Percentiles rank a stretch among this genome's conserved stretches.
phyloP scores from a whole-genome alignment of 495 filamentous ascomycete species.

The Penicillium mononematosum region DNA sequence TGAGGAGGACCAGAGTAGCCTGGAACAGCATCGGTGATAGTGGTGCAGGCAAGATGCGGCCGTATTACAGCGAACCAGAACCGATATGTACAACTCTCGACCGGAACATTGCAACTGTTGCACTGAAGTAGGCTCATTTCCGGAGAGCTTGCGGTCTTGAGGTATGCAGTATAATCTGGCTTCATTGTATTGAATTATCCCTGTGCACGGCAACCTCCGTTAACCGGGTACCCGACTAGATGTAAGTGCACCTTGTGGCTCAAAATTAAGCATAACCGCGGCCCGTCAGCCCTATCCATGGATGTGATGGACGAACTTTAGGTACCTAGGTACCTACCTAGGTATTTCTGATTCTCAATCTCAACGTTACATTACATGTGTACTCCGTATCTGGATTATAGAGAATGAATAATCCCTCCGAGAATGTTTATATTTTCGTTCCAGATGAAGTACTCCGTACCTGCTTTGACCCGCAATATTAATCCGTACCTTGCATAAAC shows the following conservation, averaged over 20 bases:
- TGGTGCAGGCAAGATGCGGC: neutral
- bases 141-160: neutral
- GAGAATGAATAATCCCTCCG: neutral
- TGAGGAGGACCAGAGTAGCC: conserved; percentile 1
- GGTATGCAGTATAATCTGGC: neutral
- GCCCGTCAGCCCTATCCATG: neutral
- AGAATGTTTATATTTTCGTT: neutral
- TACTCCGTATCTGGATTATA: neutral
- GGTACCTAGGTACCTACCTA: no score
- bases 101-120: neutral
- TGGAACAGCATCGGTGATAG: conserved; percentile 9
- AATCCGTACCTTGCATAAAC: neutral
- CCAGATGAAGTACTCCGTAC: neutral
- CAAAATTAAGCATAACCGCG: neutral
- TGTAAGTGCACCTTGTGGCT: neutral
- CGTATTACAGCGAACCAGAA: neutral
- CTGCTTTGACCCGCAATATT: neutral
- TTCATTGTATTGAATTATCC: no score
- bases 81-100: neutral
- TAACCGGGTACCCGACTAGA: neutral
- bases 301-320: neutral
- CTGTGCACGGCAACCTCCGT: neutral
- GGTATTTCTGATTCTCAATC: neutral
- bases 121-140: neutral
- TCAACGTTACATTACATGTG: neutral